Evolutionary conservation across 257 asterid genomes (phyloP).

Genomic region (Orobanche coerulescens): DNA sequence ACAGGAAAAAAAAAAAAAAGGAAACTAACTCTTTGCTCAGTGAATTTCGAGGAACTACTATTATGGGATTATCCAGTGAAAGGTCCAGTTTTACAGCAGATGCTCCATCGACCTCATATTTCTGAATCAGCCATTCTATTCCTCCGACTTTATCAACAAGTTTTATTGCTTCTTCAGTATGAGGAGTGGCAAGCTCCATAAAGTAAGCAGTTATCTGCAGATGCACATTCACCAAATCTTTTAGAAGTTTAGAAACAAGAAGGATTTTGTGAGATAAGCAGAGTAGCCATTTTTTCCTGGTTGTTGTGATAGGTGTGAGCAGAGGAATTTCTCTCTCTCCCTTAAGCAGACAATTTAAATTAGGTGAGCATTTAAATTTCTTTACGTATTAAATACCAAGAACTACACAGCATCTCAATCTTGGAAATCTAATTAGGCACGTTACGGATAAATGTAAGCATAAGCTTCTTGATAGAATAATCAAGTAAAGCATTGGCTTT

Average conservation of each 20-base stretch:
- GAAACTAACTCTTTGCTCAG: conserved; percentile 82
- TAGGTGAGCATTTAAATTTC: not conserved
- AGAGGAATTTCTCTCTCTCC: not conserved
- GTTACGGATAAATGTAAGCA: not conserved
- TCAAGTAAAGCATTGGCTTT: not conserved
- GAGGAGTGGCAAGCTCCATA: conserved; percentile 97
- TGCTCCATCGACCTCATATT: conserved; percentile 96
- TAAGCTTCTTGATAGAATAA: not conserved
- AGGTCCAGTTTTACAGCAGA: conserved; percentile 92
- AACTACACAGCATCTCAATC: conserved; percentile 8
- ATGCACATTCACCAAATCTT: conserved; percentile 20
- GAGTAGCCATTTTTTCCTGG: not conserved
- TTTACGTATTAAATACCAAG: conserved; percentile 1
- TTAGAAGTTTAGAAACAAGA: conserved; percentile 17
- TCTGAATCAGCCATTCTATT: conserved; percentile 95
- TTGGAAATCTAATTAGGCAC: not conserved
- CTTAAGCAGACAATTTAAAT: not conserved
- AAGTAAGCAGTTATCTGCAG: conserved; percentile 84
- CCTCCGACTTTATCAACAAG: conserved; percentile 98
- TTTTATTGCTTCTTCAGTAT: conserved; percentile 87
- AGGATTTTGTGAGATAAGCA: conserved; percentile 2
- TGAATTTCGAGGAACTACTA: conserved; percentile 86
- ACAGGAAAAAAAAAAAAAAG: conserved; percentile 7
- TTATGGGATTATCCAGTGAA: conserved; percentile 83
- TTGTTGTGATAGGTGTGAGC: not conserved